These are phyloP conservation scores for Alternaria incomplexa DNA, from an alignment of 2,329 filamentous ascomycete species.

Conservation along the genomic window DNA sequence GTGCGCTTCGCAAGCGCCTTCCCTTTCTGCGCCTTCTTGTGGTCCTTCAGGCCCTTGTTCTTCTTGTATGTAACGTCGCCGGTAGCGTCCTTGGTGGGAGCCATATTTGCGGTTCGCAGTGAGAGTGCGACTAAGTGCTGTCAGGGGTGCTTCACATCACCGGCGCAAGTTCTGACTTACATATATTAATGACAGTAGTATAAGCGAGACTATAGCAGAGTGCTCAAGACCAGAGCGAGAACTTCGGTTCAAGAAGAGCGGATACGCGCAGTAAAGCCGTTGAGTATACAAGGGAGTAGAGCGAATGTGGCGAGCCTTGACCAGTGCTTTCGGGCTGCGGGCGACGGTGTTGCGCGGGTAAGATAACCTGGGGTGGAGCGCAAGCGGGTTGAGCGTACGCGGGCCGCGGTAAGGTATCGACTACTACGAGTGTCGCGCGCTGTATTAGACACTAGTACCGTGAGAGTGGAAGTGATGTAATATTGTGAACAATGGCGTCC, in stretches of 20 bases:
- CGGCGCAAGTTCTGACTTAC: not conserved
- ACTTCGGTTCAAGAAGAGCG: fast-evolving
- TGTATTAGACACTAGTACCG: not conserved
- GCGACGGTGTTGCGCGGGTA: not conserved
- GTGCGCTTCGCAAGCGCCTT: conserved; percentile 1
- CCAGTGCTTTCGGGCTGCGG: no score
- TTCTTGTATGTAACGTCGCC: not conserved
- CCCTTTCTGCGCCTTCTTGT: conserved; percentile 12
- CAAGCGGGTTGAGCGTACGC: not conserved
- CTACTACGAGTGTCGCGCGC: not conserved
- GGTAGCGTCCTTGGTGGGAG: not conserved
- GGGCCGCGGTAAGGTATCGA: not conserved
- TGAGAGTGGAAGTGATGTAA: not conserved
- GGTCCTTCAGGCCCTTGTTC: conserved; percentile 3
- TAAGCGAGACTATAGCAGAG: not conserved
- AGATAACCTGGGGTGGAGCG: not conserved
- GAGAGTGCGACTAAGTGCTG: not conserved
- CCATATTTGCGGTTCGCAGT: not conserved
- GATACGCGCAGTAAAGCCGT: not conserved
- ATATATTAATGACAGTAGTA: not conserved
- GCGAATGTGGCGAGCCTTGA: not conserved
- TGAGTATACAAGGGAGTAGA: fast-evolving
- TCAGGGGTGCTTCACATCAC: not conserved
- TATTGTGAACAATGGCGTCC: not conserved
- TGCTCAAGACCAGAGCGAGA: not conserved